Percentiles rank a stretch among this genome's conserved stretches.
Evolutionary conservation across 2,329 filamentous ascomycete genomes (phyloP).

Genomic region (Aspergillus sp.): DNA sequence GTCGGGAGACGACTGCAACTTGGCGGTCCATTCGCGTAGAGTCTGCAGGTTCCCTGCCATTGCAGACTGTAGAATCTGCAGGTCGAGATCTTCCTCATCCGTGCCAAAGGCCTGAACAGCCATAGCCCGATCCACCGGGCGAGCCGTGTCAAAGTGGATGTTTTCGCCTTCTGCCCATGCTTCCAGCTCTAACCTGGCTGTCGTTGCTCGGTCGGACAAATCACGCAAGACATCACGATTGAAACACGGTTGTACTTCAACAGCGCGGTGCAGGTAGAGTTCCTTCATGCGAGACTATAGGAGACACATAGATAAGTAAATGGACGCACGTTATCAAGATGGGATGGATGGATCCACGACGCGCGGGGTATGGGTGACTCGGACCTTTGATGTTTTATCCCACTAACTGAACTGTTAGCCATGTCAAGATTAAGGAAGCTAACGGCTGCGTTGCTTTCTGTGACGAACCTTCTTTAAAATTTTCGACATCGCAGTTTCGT

Average conservation of each 20-base stretch:
- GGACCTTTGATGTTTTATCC: conserved; percentile 96
- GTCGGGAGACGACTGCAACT: conserved; percentile 64
- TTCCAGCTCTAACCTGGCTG: conserved; percentile 89
- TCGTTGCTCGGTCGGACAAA: conserved; percentile 93
- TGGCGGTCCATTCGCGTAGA: conserved; percentile 76
- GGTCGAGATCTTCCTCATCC: conserved; percentile 87
- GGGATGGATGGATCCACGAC: neutral
- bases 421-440: conserved; percentile 15
- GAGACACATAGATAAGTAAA: conserved; percentile 34
- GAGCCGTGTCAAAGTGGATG: conserved; percentile 71
- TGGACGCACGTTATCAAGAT: neutral
- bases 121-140: conserved; percentile 42
- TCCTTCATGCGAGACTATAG: conserved; percentile 88
- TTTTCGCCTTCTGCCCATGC: conserved; percentile 97
- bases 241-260: conserved; percentile 98
- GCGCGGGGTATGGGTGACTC: conserved; percentile 17
- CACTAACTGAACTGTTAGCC: conserved; percentile 57
- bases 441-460: conserved; percentile 2
- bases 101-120: conserved; percentile 57
- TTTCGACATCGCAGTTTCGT: conserved; percentile 96
- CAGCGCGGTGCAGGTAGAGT: conserved; percentile 89
- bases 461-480: conserved; percentile 84
- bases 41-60: conserved; percentile 76
- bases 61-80: conserved; percentile 80
- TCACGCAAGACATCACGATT: conserved; percentile 96